These are phyloP conservation scores for Silene coronaria DNA, from an alignment of 179 eudicot species.

Conservation along the genomic window DNA sequence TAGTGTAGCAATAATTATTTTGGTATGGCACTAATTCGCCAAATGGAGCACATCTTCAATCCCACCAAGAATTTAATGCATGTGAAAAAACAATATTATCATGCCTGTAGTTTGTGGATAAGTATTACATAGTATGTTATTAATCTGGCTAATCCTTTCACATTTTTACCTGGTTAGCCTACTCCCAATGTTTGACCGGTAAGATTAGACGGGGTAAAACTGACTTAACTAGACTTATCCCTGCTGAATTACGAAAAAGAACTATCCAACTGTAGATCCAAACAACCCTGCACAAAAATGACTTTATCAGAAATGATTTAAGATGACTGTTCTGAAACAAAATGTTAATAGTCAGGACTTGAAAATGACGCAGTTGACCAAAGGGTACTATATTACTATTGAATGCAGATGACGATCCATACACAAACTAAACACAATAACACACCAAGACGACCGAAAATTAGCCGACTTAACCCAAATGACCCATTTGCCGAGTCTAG, in stretches of 20 bases:
- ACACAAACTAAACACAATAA: too few species aligned
- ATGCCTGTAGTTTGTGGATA: constrained; percentile 16
- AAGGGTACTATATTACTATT: too few species aligned
- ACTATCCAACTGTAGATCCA: neutral
- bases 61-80: constrained; percentile 21
- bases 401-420: too few species aligned
- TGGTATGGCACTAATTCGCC: constrained; percentile 12
- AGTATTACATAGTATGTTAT: constrained; percentile 13
- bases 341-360: neutral
- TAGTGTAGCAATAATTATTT: neutral
- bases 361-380: too few species aligned
- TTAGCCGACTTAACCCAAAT: neutral
- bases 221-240: neutral
- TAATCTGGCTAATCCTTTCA: constrained; percentile 14
- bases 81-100: constrained; percentile 24
- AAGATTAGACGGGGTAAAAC: neutral
- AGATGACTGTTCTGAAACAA: neutral
- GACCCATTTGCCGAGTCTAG: neutral
- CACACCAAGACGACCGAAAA: too few species aligned
- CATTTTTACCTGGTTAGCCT: constrained; percentile 14
- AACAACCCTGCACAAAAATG: neutral
- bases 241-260: neutral
- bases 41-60: constrained; percentile 15
- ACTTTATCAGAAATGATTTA: neutral
- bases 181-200: constrained; percentile 8